A percentile compares a stretch with the other conserved stretches of the same genome.
phyloP scores from a whole-genome alignment of 768 basidiomycete species.

The Auricularia heimuer region DNA sequence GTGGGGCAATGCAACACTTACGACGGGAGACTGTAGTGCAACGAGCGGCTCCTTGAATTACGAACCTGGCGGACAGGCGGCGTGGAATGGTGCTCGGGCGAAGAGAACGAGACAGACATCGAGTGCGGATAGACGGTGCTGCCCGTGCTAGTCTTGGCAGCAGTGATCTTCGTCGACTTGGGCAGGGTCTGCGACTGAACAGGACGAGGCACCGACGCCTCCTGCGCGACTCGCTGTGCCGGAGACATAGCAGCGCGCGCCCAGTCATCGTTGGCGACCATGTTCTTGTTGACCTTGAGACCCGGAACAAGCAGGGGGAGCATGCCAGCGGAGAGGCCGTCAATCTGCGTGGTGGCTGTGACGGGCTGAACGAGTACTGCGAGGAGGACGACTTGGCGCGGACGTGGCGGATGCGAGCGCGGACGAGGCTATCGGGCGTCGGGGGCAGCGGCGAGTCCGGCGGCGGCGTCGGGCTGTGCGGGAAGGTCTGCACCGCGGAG shows the following conservation, averaged over 20 bases:
- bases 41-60: conserved; percentile 33
- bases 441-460: conserved; percentile 63
- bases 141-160: neutral
- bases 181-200: neutral
- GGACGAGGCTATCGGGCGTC: conserved; percentile 57
- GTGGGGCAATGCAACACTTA: conserved; percentile 19
- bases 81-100: conserved; percentile 51
- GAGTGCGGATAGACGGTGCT: neutral
- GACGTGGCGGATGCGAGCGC: conserved; percentile 36
- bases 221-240: neutral
- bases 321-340: conserved; percentile 58
- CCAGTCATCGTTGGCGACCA: conserved; percentile 43
- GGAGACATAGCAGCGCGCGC: conserved; percentile 21
- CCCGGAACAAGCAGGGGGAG: conserved; percentile 61
- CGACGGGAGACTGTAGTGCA: conserved; percentile 63
- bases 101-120: conserved; percentile 32
- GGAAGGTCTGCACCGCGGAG: conserved; percentile 31
- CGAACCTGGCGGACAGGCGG: conserved; percentile 32
- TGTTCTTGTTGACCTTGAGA: conserved; percentile 44
- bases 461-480: conserved; percentile 33
- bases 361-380: conserved; percentile 51
- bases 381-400: conserved; percentile 45
- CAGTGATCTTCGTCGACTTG: neutral
- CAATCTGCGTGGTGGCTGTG: conserved; percentile 54
- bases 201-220: neutral